Evolutionary conservation across 768 basidiomycete species (phyloP), one percentile per base, ranked within the genome.

Genomic region (Lactarius sanguifluus): DNA sequence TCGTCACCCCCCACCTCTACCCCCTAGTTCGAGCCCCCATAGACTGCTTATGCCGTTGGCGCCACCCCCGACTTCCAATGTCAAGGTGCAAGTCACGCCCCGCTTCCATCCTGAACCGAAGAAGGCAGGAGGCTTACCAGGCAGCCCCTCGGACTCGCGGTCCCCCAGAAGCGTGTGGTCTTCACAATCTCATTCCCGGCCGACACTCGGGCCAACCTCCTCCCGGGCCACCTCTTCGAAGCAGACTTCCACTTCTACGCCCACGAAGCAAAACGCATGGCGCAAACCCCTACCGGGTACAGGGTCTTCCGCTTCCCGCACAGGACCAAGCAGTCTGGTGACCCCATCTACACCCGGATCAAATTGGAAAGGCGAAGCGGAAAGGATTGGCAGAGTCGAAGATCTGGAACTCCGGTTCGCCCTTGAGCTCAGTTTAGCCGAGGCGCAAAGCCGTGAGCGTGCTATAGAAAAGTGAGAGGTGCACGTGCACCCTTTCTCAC

Each of bases 61-160:
- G 10, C 62, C 71, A 38, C 74, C 75, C 0, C 77, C 80, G 9
- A 64, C 65, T 5, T 83, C 84, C 6, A 83, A 82, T 66, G 72
- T 76, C 50, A 88, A 87, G 76, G 76, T 88, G 1, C 86, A 85
- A 52, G 77, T 87, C 1, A 85, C 86, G 0, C 83, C 71, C 40
- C 73, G 73, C 23, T 75, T 80, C 66, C 71, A 75, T 12, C 81
- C 79, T 1, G 86, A 89, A 73, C 81, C 86, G 2, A 82, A 78
- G 75, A 83, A 86, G 73, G 87, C 86, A 0, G 83, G 83, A 50
- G 70, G 68, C 3, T 41, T 66, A 8, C 50, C 12, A 0, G 47
- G 15, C 20, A 62, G 56, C 40, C 62, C 60, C 7, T 70, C 73
- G 34, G 77, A 72, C 64, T 69, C 73, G 40, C 57, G 77, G 75